These are phyloP conservation scores for Talaromyces trachyspermus DNA, from an alignment of 495 filamentous ascomycete species.

Conservation along the genomic window DNA sequence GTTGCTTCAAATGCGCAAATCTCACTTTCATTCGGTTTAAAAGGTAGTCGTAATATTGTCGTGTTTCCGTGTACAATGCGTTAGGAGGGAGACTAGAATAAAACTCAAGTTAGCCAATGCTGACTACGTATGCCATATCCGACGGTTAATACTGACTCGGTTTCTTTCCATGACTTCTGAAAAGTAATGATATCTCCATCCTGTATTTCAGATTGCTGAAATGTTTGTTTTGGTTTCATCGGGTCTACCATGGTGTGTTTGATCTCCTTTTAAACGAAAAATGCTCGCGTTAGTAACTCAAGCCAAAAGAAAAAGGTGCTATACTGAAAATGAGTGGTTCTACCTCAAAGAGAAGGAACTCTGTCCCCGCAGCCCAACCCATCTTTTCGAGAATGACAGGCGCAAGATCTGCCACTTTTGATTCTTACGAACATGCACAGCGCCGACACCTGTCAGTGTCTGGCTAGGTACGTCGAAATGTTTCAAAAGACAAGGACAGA, in stretches of 20 bases:
- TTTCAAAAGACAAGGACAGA: slow-evolving; percentile 86
- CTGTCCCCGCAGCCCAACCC: slow-evolving; percentile 66
- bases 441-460: slow-evolving; percentile 62
- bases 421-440: slow-evolving; percentile 78
- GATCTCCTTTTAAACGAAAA: slow-evolving; percentile 58
- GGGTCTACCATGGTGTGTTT: slow-evolving; percentile 94
- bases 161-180: slow-evolving; percentile 59
- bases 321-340: no score
- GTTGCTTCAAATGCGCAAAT: slow-evolving; percentile 33
- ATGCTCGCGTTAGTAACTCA: no score
- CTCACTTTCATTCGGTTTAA: slow-evolving; percentile 68
- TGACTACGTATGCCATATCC: slow-evolving; percentile 3
- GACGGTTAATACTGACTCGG: slow-evolving; percentile 37
- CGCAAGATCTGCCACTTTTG: slow-evolving; percentile 79
- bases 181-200: slow-evolving; percentile 97
- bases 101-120: background rate
- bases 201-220: slow-evolving; percentile 88
- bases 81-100: slow-evolving; percentile 24
- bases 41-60: slow-evolving; percentile 87
- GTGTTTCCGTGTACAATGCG: slow-evolving; percentile 55
- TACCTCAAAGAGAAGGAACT: slow-evolving; percentile 70
- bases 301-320: no score
- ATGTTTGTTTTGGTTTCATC: slow-evolving; percentile 82
- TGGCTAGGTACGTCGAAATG: slow-evolving; percentile 76
- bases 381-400: slow-evolving; percentile 74